Conservation (phyloP, 192 early-diverging fungal species). For the Coemansia sp. region DNA sequence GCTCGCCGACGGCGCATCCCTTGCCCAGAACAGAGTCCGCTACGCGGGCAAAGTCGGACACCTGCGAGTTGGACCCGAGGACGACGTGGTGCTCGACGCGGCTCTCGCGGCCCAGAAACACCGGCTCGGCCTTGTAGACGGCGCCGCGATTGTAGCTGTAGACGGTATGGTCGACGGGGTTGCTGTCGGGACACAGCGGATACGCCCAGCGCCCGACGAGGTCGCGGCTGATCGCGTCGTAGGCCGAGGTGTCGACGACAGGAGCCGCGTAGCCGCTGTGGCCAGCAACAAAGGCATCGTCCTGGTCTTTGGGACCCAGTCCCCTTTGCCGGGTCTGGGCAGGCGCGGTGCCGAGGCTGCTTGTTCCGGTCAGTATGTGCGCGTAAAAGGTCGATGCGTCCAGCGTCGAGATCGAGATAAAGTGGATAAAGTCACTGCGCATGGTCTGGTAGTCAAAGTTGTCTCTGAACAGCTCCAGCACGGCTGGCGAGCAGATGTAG, state of each 20-base stretch:
- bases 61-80: slow-evolving; percentile 70
- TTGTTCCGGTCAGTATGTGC: slow-evolving; percentile 60
- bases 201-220: slow-evolving; percentile 90
- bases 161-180: slow-evolving; percentile 61
- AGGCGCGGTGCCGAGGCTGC: slow-evolving; percentile 56
- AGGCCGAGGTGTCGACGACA: slow-evolving; percentile 60
- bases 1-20: slow-evolving; percentile 74
- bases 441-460: slow-evolving; percentile 98
- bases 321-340: neutral
- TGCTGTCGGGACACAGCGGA: slow-evolving; percentile 90
- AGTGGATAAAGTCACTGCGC: slow-evolving; percentile 83
- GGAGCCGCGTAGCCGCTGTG: slow-evolving; percentile 61
- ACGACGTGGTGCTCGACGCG: slow-evolving; percentile 72
- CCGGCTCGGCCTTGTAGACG: slow-evolving; percentile 79
- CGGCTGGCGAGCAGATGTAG: slow-evolving; percentile 90
- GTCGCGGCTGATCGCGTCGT: slow-evolving; percentile 71
- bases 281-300: slow-evolving; percentile 2
- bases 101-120: slow-evolving; percentile 66
- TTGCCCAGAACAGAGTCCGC: slow-evolving; percentile 81
- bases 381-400: slow-evolving; percentile 82
- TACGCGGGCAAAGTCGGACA: slow-evolving; percentile 71
- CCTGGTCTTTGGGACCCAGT: neutral
- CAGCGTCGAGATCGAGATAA: slow-evolving; percentile 85
- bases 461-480: slow-evolving; percentile 88
- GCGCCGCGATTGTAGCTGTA: slow-evolving; percentile 76